Percentiles rank a stretch among this genome's conserved stretches.
These are phyloP conservation scores for Malassezia furfur DNA, from an alignment of 1,284 basidiomycete genomes.

Conservation along the genomic window DNA sequence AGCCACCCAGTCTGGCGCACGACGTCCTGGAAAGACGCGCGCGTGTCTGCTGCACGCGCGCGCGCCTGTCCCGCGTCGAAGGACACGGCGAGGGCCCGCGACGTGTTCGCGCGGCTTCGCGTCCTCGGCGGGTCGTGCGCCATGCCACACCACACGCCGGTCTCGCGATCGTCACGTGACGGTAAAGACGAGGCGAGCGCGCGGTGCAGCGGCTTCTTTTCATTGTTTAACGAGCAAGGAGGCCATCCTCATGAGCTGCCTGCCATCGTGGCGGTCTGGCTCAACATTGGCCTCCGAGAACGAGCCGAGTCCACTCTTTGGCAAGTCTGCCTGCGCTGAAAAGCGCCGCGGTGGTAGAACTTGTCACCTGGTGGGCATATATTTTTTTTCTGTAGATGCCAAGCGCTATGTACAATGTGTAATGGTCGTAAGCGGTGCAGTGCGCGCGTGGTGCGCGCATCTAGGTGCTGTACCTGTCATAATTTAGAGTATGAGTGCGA, in stretches of 20 bases:
- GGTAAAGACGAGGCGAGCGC: background rate
- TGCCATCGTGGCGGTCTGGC: constrained; percentile 2
- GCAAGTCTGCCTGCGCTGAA: constrained; percentile 17
- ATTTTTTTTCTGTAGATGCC: background rate
- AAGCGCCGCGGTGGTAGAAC: constrained; percentile 18
- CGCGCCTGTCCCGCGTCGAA: background rate
- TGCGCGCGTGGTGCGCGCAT: too few species aligned
- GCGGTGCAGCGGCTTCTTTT: background rate
- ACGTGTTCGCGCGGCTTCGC: background rate
- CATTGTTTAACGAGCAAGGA: constrained; percentile 19
- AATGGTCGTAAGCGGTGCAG: too few species aligned
- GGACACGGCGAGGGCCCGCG: background rate
- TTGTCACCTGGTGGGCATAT: constrained; percentile 21
- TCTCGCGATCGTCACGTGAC: background rate
- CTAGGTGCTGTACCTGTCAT: too few species aligned
- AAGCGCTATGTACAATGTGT: too few species aligned
- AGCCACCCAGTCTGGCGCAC: constrained; percentile 15
- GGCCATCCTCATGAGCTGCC: constrained; percentile 15
- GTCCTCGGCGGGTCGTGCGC: background rate
- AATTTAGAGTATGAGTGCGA: too few species aligned
- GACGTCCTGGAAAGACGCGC: background rate
- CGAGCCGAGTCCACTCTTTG: constrained; percentile 16
- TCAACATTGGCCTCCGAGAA: constrained; percentile 15
- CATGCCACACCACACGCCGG: background rate
- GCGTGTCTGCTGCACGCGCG: background rate